Percentiles rank a stretch among this genome's conserved stretches.
Evolutionary conservation across 805 yeast species (phyloP).

Genomic region (Ogataea philodendri): DNA sequence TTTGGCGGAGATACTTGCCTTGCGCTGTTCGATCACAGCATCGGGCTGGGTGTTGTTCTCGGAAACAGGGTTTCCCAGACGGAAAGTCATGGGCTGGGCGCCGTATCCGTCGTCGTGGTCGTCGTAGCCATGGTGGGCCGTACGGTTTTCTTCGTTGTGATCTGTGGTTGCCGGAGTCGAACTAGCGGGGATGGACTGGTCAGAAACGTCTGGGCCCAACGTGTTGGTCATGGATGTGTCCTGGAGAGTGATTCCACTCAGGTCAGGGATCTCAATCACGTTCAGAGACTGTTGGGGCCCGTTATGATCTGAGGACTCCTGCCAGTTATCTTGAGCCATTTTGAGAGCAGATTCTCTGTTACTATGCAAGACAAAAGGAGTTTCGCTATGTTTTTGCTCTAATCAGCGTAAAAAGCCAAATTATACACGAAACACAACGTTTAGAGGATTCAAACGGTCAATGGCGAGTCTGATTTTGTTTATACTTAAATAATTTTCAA

Average conservation of each 20-base stretch:
- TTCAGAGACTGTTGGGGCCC: conserved; percentile 8
- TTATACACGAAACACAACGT: background rate
- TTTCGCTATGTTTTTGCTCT: background rate
- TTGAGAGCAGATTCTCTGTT: background rate
- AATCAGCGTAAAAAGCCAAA: background rate
- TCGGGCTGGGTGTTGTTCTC: conserved; percentile 16
- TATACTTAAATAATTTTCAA: conserved; percentile 3
- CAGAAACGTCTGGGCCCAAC: background rate
- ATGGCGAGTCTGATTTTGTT: conserved; percentile 4
- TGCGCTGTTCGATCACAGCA: conserved; percentile 40
- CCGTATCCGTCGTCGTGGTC: conserved; percentile 24
- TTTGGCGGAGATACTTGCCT: conserved; percentile 40
- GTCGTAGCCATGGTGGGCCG: background rate
- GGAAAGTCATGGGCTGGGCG: conserved; percentile 27
- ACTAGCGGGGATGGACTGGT: background rate
- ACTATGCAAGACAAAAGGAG: background rate
- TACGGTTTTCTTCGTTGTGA: background rate
- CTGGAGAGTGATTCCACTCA: conserved; percentile 12
- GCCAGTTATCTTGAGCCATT: conserved; percentile 11
- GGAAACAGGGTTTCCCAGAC: conserved; percentile 24
- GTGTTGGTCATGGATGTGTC: background rate
- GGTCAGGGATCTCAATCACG: conserved; percentile 28
- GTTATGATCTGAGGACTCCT: conserved; percentile 4
- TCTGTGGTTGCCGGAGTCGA: background rate
- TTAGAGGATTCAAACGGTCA: background rate